These are phyloP conservation scores for Quambalaria eucalypti DNA, from an alignment of 1,284 basidiomycete genomes.

Conservation along the genomic window DNA sequence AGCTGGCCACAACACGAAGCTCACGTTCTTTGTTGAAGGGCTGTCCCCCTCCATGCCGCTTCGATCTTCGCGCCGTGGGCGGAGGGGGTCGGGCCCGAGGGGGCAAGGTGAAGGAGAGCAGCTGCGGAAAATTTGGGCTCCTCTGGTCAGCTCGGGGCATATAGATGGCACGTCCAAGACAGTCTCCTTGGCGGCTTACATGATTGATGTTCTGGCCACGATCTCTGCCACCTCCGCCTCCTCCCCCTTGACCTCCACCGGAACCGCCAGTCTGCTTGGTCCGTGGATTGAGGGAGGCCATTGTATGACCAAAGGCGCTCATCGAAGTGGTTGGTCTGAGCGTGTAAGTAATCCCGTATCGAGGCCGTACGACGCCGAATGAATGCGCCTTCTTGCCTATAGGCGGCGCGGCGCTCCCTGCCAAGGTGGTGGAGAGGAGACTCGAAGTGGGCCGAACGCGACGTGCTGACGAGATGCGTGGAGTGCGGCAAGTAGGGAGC, in stretches of 20 bases:
- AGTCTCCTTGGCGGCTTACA: conserved; percentile 8
- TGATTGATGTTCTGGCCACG: conserved; percentile 36
- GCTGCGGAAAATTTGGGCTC: no score
- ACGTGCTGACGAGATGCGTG: no score
- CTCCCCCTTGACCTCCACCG: not conserved
- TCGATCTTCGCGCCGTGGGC: conserved; percentile 20
- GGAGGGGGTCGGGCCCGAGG: conserved; percentile 33
- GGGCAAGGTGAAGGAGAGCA: conserved; percentile 43
- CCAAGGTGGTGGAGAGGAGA: no score
- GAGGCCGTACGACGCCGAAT: no score
- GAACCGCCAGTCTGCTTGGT: not conserved
- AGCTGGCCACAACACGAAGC: no score
- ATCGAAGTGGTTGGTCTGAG: conserved; percentile 7
- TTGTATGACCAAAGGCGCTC: conserved; percentile 20
- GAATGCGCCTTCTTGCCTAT: no score
- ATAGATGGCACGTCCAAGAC: not conserved
- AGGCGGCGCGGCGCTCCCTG: no score
- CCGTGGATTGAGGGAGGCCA: conserved; percentile 17
- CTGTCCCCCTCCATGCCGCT: conserved; percentile 13
- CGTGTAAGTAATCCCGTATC: not conserved
- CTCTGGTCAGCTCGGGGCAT: no score
- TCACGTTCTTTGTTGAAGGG: conserved; percentile 44
- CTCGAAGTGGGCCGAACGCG: no score
- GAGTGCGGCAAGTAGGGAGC: no score
- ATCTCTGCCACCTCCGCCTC: conserved; percentile 2